Evolutionary conservation across 371 early-diverging fungal genomes (phyloP).

Genomic region (Mucor piriformis): DNA sequence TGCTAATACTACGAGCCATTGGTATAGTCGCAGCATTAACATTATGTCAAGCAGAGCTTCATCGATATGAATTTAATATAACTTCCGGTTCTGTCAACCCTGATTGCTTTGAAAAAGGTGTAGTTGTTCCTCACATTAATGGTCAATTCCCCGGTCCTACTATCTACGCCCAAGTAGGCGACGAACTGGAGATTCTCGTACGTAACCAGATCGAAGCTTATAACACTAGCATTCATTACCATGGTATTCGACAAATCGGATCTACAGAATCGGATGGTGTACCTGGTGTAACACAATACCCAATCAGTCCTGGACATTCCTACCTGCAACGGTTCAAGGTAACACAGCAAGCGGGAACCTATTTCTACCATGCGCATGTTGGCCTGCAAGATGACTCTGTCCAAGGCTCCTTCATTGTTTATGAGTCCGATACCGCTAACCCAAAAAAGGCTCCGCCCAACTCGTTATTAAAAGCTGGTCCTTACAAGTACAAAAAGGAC

Average conservation of each 20-base stretch:
- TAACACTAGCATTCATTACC: constrained; percentile 40
- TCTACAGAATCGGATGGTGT: constrained; percentile 46
- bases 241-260: constrained; percentile 48
- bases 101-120: constrained; percentile 27
- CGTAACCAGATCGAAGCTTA: constrained; percentile 23
- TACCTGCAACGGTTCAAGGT: constrained; percentile 39
- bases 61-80: constrained; percentile 18
- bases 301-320: constrained; percentile 33
- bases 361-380: constrained; percentile 52
- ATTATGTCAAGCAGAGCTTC: constrained; percentile 7
- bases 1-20: too few species aligned
- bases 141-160: constrained; percentile 56
- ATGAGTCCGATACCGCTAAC: constrained; percentile 37
- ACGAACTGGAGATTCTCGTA: constrained; percentile 45
- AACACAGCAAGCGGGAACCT: constrained; percentile 44
- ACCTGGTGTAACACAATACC: constrained; percentile 44
- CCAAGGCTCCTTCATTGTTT: constrained; percentile 50
- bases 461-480: constrained; percentile 30
- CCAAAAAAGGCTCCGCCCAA: not conserved
- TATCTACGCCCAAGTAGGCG: constrained; percentile 39
- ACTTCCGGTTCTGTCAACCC: constrained; percentile 26
- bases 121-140: constrained; percentile 36
- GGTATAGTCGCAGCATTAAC: not conserved
- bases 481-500: constrained; percentile 50
- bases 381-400: constrained; percentile 41